A percentile compares a stretch with the other conserved stretches of the same genome.
phyloP scores from a whole-genome alignment of 805 yeast genomes.

The Candida orba region DNA sequence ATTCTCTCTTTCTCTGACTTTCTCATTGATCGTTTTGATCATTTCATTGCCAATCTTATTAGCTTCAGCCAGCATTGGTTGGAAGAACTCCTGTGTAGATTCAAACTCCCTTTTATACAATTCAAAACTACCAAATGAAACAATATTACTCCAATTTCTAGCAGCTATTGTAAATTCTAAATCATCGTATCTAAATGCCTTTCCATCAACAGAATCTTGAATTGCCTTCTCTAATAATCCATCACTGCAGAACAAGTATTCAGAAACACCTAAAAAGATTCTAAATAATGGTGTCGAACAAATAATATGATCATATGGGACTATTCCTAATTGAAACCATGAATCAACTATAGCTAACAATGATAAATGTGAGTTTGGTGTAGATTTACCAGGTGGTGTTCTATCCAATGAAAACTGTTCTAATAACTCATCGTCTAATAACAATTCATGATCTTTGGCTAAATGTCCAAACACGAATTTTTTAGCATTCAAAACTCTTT shows the following conservation, averaged over 20 bases:
- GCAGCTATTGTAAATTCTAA: constrained; percentile 90
- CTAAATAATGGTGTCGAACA: constrained; percentile 93
- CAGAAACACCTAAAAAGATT: constrained; percentile 89
- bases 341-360: constrained; percentile 87
- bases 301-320: constrained; percentile 94
- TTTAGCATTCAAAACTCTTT: constrained; percentile 60
- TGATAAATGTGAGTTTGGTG: constrained; percentile 87
- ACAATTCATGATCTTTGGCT: constrained; percentile 45
- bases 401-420: constrained; percentile 73
- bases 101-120: constrained; percentile 69
- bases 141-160: constrained; percentile 75
- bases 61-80: constrained; percentile 85
- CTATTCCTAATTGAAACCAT: constrained; percentile 79
- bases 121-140: constrained; percentile 66
- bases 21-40: constrained; percentile 68
- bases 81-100: constrained; percentile 73
- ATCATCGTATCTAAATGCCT: constrained; percentile 79
- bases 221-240: constrained; percentile 76
- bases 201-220: constrained; percentile 58
- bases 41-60: constrained; percentile 85
- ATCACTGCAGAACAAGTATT: constrained; percentile 81
- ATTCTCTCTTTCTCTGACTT: constrained; percentile 5
- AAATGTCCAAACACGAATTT: constrained; percentile 70
- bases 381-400: constrained; percentile 54
- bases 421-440: constrained; percentile 70